Evolutionary conservation across 257 asterid genomes (phyloP), one percentile per base, ranked within the genome.

Genomic region (Nicotiana tomentosiformis): DNA sequence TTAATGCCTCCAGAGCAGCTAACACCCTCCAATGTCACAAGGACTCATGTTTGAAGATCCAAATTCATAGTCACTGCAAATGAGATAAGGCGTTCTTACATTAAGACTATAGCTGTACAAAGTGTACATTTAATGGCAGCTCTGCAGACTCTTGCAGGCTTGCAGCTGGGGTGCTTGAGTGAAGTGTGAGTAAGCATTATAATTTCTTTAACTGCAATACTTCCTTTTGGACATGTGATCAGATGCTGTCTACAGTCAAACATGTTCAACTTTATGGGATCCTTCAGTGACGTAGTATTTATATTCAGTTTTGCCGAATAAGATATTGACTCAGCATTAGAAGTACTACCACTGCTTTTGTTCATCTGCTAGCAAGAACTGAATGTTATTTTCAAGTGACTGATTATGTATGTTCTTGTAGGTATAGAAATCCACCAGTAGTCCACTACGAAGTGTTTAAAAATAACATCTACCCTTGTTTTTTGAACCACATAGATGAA

Each of bases 401-500:
- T 78, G 35, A 43, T 37, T 78, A 35, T 72, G 37, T 72, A 72
- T 43, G 15, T 72, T 72, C 78, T 46, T 43, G 60, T 72, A 43
- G 60, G 26, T 23, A 43, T 12, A 46, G 37, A 46, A 33, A 72
- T 72, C 78, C 78, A 43, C 78, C 60, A 72, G 78, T 46, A 43
- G 60, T 46, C 20, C 78, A 15, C 20, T 78, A 78, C 35, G 0
- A 64, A 78, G 56, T 57, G 72, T 64, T 60, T 57, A 33, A 32
- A 35, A 32, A 58, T 20, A 78, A 39, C 66, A 39, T 32, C 53
- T 32, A 32, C 11, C 2, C 69, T 10, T 78, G 29, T 55, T 33
- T 78, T n/a, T n/a, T 78, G 66, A 43, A 83, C 77, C 56, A 46
- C 82, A n/a, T 55, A 39, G 85, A 77, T 74, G 56, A 72, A 58